Percentiles rank a stretch among this genome's conserved stretches.
Evolutionary conservation across 495 filamentous ascomycete genomes (phyloP).

Genomic region (Massariosphaeria phaeospora): DNA sequence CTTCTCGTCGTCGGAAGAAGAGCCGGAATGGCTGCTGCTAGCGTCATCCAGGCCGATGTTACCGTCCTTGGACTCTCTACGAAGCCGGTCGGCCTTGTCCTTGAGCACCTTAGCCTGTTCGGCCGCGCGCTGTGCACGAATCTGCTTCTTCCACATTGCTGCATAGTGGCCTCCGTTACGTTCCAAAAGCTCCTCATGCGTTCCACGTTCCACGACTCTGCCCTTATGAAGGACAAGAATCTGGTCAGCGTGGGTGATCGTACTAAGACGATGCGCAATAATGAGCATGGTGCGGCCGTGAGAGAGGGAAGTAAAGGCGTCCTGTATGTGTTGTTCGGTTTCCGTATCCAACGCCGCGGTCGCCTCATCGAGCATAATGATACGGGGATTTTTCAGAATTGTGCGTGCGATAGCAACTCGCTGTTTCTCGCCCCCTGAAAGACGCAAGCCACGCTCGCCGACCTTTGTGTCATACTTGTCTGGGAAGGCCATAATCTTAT

Average conservation of each 20-base stretch:
- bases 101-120: conserved; percentile 59
- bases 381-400: conserved; percentile 89
- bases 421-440: conserved; percentile 95
- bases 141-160: conserved; percentile 95
- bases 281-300: conserved; percentile 80
- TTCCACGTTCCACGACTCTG: conserved; percentile 76
- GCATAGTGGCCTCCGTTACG: conserved; percentile 75
- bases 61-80: conserved; percentile 40
- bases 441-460: conserved; percentile 85
- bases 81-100: conserved; percentile 54
- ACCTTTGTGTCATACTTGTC: conserved; percentile 90
- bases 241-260: conserved; percentile 89
- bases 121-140: conserved; percentile 76
- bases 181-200: conserved; percentile 76
- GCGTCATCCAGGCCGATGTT: conserved; percentile 10
- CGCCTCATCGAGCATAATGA: conserved; percentile 95
- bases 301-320: conserved; percentile 71
- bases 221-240: conserved; percentile 90
- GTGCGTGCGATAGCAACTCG: conserved; percentile 94
- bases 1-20: conserved; percentile 38
- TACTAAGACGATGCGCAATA: conserved; percentile 85
- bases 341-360: conserved; percentile 93
- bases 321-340: conserved; percentile 93
- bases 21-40: conserved; percentile 26
- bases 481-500: conserved; percentile 89